Base-by-base conservation (phyloP, 805 yeast genomes). In the Ogataea allantospora region DNA sequence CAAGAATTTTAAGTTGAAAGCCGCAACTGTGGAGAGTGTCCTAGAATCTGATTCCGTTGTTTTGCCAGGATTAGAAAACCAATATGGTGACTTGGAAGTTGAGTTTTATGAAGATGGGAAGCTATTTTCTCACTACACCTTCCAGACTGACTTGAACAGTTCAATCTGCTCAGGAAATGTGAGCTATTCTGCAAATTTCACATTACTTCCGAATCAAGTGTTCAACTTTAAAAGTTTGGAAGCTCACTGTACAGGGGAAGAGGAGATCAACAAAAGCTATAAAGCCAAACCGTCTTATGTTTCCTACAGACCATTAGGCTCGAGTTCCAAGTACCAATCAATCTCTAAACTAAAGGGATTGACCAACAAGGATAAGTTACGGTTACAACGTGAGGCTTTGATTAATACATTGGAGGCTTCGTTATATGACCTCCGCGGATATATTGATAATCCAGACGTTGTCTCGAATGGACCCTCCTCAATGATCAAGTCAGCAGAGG, bases 351-450 rank as follows among this genome's bases (percentile, higher is more conserved):
- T 91, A 50, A 60, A 63, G 25, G 63, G 63, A 12, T 67, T 83
- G 57, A 78, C 76, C 40, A 54, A 57, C 15, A 67, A 67, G 40
- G 96, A 88, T 50, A 60, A 63, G 10, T 77, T 70, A 36, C 69
- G 85, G 37, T 61, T 65, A 19, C 62, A 66, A 36, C 62, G 75
- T 27, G 84, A 84, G 30, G 77, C 77, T 39, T 62, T 74, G 20
- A 73, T 77, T 48, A 91, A 89, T 58, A 62, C 69, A 23, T 70
- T 91, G 14, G 98, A 91, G 62, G 71, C 79, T 14, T 63, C 74
- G n/a, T 66, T 88, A 37, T 89, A 91, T 63, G 72, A 71, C 41
- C 68, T 86, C 20, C 77, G 95, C 40, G 68, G 74, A 7, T 70
- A 65, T 35, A 51, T 86, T 13, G 83, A 77, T 12, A 77, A 77